Conservation (phyloP, 495 filamentous ascomycete species). For the Choiromyces venosus region DNA sequence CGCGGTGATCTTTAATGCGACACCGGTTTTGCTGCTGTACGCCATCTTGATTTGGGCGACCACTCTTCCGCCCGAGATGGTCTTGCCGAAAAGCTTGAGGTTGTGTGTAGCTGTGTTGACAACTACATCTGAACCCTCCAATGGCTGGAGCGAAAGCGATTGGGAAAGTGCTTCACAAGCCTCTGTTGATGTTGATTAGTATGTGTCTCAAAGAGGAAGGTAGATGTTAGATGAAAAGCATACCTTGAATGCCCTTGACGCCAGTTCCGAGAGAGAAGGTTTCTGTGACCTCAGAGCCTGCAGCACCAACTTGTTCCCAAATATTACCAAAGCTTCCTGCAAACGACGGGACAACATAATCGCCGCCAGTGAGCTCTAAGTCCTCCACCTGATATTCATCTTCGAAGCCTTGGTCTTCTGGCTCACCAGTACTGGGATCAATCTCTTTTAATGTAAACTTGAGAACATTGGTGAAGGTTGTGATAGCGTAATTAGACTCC, state of each 20-base stretch:
- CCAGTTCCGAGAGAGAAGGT: slow-evolving; percentile 76
- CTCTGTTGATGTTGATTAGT: slow-evolving; percentile 53
- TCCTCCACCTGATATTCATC: slow-evolving; percentile 98
- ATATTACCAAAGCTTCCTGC: slow-evolving; percentile 91
- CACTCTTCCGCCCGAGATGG: slow-evolving; percentile 81
- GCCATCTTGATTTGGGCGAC: slow-evolving; percentile 89
- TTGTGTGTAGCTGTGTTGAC: slow-evolving; percentile 85
- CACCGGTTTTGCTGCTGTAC: slow-evolving; percentile 81
- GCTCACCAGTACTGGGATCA: slow-evolving; percentile 86
- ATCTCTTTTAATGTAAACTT: slow-evolving; percentile 98
- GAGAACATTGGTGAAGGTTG: slow-evolving; percentile 82
- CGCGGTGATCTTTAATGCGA: slow-evolving; percentile 88
- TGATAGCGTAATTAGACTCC: slow-evolving; percentile 63
- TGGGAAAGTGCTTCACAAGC: slow-evolving; percentile 87
- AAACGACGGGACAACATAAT: slow-evolving; percentile 89
- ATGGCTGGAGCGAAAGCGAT: slow-evolving; percentile 80
- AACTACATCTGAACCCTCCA: slow-evolving; percentile 87
- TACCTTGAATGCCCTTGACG: slow-evolving; percentile 89
- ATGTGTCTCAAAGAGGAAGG: slow-evolving; percentile 41
- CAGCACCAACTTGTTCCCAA: slow-evolving; percentile 89
- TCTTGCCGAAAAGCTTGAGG: slow-evolving; percentile 94
- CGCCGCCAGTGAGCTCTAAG: slow-evolving; percentile 81
- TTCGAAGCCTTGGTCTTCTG: slow-evolving; percentile 87
- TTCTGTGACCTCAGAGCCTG: slow-evolving; percentile 84
- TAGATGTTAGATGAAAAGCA: slow-evolving; percentile 40